A percentile compares a stretch with the other conserved stretches of the same genome.
These are phyloP conservation scores for Dillenia suffruticosa DNA, from an alignment of 164 flowering plant species.

Conservation along the genomic window DNA sequence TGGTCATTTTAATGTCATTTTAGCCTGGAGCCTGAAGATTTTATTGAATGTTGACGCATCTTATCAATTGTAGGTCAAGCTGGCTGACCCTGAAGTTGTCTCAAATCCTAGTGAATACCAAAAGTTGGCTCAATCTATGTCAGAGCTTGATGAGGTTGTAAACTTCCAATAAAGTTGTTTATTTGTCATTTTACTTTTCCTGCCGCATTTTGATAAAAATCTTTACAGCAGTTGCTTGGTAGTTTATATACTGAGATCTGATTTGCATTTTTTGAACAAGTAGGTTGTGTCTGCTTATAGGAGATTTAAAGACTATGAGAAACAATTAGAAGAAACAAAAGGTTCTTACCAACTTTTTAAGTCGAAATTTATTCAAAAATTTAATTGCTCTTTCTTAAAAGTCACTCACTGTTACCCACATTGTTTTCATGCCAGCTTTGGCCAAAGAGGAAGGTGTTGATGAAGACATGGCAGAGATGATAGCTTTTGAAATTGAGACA, in stretches of 20 bases:
- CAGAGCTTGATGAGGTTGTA: conserved; percentile 89
- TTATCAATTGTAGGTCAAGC: conserved; percentile 53
- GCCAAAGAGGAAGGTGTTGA: conserved; percentile 71
- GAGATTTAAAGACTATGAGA: conserved; percentile 82
- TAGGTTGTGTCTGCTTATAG: conserved; percentile 74
- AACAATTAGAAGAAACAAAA: conserved; percentile 79
- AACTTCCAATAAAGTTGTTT: not conserved
- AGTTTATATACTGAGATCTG: not conserved
- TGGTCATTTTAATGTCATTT: no score
- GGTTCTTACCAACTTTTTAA: conserved; percentile 29
- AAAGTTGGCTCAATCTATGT: conserved; percentile 84
- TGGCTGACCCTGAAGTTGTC: conserved; percentile 93
- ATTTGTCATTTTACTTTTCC: not conserved
- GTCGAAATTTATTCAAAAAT: no score
- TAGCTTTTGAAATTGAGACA: conserved; percentile 59
- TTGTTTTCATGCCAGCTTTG: conserved; percentile 45
- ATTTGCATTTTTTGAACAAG: conserved; percentile 5
- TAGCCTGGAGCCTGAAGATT: no score
- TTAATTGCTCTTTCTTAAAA: no score
- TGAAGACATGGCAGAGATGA: conserved; percentile 95
- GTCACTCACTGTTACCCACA: not conserved
- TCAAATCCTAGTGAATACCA: conserved; percentile 89
- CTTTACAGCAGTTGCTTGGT: not conserved
- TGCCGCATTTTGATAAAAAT: conserved; percentile 1
- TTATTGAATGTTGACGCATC: no score